Percentiles rank a stretch among this genome's conserved stretches.
Evolutionary conservation across 805 yeast genomes (phyloP).

Genomic region (Candida fluviatilis): DNA sequence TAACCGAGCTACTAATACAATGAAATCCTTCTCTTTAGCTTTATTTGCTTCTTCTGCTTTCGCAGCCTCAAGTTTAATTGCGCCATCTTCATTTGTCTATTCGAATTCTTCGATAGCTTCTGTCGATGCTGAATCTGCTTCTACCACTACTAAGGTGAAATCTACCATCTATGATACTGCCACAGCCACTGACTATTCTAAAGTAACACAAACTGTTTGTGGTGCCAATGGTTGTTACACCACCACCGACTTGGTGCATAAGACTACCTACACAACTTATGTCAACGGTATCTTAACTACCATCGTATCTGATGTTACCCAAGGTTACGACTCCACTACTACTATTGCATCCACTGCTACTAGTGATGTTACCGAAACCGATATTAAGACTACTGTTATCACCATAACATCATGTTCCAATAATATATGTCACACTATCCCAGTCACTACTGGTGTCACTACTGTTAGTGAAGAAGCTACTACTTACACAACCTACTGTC

Average conservation of each 20-base stretch:
- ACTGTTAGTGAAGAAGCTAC: slow-evolving; percentile 29
- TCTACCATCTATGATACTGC: slow-evolving; percentile 17
- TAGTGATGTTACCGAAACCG: slow-evolving; percentile 16
- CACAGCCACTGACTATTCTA: slow-evolving; percentile 13
- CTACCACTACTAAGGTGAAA: slow-evolving; percentile 6
- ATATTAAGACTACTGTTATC: slow-evolving; percentile 18
- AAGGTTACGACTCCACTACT: slow-evolving; percentile 10
- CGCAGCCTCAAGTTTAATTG: slow-evolving; percentile 15
- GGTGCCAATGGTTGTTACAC: slow-evolving; percentile 25
- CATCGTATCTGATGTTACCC: slow-evolving; percentile 12
- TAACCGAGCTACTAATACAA: too few species aligned
- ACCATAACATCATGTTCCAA: slow-evolving; percentile 27
- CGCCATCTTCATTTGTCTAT: slow-evolving; percentile 18
- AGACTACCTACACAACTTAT: slow-evolving; percentile 32
- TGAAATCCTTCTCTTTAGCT: slow-evolving; percentile 6
- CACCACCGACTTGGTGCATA: slow-evolving; percentile 25
- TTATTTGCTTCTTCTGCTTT: slow-evolving; percentile 16
- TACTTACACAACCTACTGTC: slow-evolving; percentile 38
- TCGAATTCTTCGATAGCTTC: slow-evolving; percentile 13
- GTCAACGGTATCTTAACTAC: slow-evolving; percentile 36
- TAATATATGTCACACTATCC: slow-evolving; percentile 19
- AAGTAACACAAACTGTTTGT: slow-evolving; percentile 30
- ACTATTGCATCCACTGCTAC: slow-evolving; percentile 19
- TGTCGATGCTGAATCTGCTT: slow-evolving; percentile 7
- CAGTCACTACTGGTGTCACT: slow-evolving; percentile 22